Evolutionary conservation across 208 protist genomes (phyloP), one percentile per base, ranked within the genome.

Genomic region (Wallacemonas sp.): DNA sequence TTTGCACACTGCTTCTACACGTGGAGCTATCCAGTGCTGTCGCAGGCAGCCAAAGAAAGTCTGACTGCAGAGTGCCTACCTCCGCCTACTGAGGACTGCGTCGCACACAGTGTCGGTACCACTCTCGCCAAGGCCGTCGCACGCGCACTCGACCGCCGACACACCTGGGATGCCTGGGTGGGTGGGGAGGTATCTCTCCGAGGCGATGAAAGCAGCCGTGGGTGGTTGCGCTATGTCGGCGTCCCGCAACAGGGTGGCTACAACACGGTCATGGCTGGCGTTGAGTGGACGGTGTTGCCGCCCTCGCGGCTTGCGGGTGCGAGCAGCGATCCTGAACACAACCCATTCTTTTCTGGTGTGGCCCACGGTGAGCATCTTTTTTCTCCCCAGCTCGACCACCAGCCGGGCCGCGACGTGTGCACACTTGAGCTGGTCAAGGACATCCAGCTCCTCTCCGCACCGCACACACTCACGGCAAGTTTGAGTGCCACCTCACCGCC

Each of bases 351-450:
- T 53, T 54, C 80, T 66, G 87, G 87, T 41, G 59, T 74, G 19
- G 72, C 79, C 27, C 71, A 89, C 58, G 83, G 81, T 24, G 83
- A 93, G 66, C 63, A 80, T 44, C 74, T 93, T 29, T 93, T 93
- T 63, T 52, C 55, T 5, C 73, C 80, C 10, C 38, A 50, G 37
- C 4, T 6, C 8, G 21, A 33, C 32, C 6, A 6, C n/a, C 19
- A 13, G 4, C 33, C 50, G 17, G 50, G 6, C 9, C 68, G 69
- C 17, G 53, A 69, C 52, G 76, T 65, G 60, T 82, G 81, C 53
- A 91, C 81, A 33, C 74, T 79, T 42, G 84, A 91, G 76, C 70
- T 76, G 34, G 68, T 76, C 30, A 59, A 59, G 42, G 58, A 63
- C 29, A 38, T 90, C 37, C 34, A 68, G 53, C 37, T 79, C 36